phyloP scores from a whole-genome alignment of 2,329 filamentous ascomycete genomes.

The Hypomyces rosellus region DNA sequence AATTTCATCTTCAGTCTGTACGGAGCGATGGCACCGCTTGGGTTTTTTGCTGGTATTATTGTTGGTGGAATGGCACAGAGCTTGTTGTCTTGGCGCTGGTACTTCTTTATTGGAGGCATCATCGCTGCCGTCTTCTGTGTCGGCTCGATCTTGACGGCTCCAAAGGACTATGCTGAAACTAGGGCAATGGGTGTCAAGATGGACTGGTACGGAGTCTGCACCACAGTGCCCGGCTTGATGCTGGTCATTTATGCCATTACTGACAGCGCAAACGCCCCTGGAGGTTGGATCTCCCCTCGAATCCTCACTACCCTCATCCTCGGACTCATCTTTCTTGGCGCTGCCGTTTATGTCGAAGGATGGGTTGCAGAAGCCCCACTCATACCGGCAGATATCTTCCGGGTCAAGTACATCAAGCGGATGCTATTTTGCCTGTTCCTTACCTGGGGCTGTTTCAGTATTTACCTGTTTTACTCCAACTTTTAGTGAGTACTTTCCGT shows the following conservation, averaged over 20 bases:
- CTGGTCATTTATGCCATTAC: conserved; percentile 65
- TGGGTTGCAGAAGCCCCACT: conserved; percentile 56
- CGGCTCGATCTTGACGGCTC: conserved; percentile 34
- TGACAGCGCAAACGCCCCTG: conserved; percentile 53
- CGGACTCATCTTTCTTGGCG: conserved; percentile 46
- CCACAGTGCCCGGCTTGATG: conserved; percentile 52
- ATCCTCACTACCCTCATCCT: conserved; percentile 54
- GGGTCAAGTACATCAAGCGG: conserved; percentile 54
- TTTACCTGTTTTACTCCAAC: conserved; percentile 57
- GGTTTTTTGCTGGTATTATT: conserved; percentile 58
- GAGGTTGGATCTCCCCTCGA: conserved; percentile 59
- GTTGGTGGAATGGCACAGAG: conserved; percentile 57
- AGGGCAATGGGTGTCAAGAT: conserved; percentile 34
- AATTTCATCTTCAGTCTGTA: conserved; percentile 57
- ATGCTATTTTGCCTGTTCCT: conserved; percentile 49
- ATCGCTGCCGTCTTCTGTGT: conserved; percentile 42
- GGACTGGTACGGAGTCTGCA: conserved; percentile 54
- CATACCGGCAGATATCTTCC: conserved; percentile 57
- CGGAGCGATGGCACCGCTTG: conserved; percentile 47
- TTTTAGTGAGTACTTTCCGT: conserved; percentile 45
- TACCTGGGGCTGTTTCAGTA: conserved; percentile 49
- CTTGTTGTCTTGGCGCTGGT: conserved; percentile 56
- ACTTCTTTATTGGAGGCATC: conserved; percentile 57
- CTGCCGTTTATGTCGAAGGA: conserved; percentile 57
- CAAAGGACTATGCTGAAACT: conserved; percentile 28